These are phyloP conservation scores for Daucus carota DNA, from an alignment of 129 eudicot species.

Conservation along the genomic window DNA sequence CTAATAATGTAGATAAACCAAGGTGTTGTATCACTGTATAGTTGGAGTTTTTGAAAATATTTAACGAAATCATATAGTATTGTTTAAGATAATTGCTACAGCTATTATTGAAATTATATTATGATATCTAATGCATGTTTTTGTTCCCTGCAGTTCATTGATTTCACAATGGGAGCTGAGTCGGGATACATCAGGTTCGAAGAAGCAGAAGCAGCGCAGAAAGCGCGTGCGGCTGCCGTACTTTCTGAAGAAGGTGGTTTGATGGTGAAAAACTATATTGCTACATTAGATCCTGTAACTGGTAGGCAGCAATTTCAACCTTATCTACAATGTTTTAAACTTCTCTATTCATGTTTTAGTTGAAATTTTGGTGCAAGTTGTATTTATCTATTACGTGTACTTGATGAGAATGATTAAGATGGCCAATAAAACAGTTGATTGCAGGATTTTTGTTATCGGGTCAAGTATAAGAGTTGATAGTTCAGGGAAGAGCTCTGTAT, in stretches of 20 bases:
- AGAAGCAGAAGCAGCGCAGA: slow-evolving; percentile 73
- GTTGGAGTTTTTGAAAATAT: too few relatives aligned
- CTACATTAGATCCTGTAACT: slow-evolving; percentile 72
- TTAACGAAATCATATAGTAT: too few relatives aligned
- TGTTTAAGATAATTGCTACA: neutral
- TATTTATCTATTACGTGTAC: neutral
- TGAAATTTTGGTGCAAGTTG: neutral
- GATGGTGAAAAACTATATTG: slow-evolving; percentile 70
- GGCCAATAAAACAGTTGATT: neutral
- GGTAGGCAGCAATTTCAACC: slow-evolving; percentile 34
- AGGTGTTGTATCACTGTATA: too few relatives aligned
- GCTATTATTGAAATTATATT: neutral
- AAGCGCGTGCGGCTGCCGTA: slow-evolving; percentile 95
- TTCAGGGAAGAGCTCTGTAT: neutral
- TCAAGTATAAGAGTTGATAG: neutral
- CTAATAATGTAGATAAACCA: too few relatives aligned
- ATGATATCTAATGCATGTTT: neutral
- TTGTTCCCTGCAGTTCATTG: slow-evolving; percentile 48
- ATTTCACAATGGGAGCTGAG: slow-evolving; percentile 72
- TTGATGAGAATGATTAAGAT: neutral
- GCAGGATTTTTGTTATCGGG: neutral
- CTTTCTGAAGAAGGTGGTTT: slow-evolving; percentile 89
- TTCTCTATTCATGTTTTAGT: neutral
- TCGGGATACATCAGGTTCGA: slow-evolving; percentile 88
- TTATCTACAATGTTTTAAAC: neutral